Conservation (phyloP, 2,329 filamentous ascomycete genomes). For the Aspergillus hortae region DNA sequence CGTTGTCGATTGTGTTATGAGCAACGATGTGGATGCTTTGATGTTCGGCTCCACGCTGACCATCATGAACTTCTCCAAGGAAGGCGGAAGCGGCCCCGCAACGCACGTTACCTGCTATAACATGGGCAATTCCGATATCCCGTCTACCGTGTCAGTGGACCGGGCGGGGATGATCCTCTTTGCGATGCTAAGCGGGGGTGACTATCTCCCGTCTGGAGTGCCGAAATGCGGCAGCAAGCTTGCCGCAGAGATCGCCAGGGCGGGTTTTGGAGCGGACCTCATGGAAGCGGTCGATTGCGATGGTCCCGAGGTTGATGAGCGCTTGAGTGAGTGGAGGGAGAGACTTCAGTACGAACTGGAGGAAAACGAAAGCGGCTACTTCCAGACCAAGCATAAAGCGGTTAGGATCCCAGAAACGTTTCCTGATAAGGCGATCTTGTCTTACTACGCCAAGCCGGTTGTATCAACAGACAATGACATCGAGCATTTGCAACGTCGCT, state of each 20-base stretch:
- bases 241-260: conserved; percentile 84
- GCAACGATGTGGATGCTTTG: conserved; percentile 93
- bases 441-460: conserved; percentile 83
- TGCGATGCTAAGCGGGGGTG: conserved; percentile 90
- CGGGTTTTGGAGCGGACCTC: conserved; percentile 76
- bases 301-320: conserved; percentile 23
- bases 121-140: conserved; percentile 25
- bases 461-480: conserved; percentile 65
- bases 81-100: conserved; percentile 63
- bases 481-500: conserved; percentile 49
- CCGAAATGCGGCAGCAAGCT: conserved; percentile 82
- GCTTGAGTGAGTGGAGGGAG: conserved; percentile 66
- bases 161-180: conserved; percentile 89
- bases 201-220: conserved; percentile 87
- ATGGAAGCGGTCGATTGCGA: conserved; percentile 57
- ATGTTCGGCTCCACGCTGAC: conserved; percentile 90
- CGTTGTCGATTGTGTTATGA: conserved; percentile 87
- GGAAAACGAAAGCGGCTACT: conserved; percentile 79
- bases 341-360: conserved; percentile 69
- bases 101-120: conserved; percentile 87
- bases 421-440: conserved; percentile 71
- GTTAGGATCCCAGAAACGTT: conserved; percentile 76
- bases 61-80: conserved; percentile 77
- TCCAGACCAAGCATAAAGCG: conserved; percentile 70
- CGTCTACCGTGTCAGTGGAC: conserved; percentile 53